Evolutionary conservation across 768 basidiomycete genomes (phyloP).

Genomic region (Hericium erinaceus): DNA sequence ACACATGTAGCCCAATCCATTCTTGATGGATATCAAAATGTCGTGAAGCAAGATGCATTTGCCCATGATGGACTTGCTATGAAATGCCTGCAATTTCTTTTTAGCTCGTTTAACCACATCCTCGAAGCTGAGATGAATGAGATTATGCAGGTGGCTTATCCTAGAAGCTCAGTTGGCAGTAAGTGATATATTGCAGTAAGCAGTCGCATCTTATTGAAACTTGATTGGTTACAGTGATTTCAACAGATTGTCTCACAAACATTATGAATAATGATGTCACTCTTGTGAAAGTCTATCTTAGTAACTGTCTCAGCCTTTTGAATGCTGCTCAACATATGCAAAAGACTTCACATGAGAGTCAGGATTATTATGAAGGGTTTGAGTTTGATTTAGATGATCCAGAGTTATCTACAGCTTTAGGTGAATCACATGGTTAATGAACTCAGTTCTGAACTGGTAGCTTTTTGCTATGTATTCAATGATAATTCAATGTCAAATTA

Average conservation of each 20-base stretch:
- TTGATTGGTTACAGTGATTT: neutral
- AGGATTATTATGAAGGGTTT: conserved; percentile 61
- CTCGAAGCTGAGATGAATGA: neutral
- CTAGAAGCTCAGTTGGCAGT: neutral
- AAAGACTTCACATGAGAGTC: conserved; percentile 57
- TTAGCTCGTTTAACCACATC: neutral
- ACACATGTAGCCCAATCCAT: conserved; percentile 48
- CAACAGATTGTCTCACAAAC: neutral
- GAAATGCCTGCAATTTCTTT: neutral
- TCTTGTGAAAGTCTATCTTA: neutral
- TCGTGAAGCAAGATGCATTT: neutral
- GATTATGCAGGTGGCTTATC: neutral
- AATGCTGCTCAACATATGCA: conserved; percentile 12
- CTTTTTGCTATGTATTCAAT: neutral
- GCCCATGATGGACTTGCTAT: neutral
- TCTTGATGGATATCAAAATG: conserved; percentile 39
- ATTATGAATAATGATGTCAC: neutral
- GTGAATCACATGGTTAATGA: neutral
- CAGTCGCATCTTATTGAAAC: neutral
- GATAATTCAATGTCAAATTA: neutral
- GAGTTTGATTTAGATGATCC: conserved; percentile 58
- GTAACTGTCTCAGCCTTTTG: neutral
- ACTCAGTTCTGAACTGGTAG: neutral
- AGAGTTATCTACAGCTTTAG: conserved; percentile 42
- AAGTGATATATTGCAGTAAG: neutral